phyloP scores from a whole-genome alignment of 345 rosid genomes.

The Rhodomyrtus tomentosa region DNA sequence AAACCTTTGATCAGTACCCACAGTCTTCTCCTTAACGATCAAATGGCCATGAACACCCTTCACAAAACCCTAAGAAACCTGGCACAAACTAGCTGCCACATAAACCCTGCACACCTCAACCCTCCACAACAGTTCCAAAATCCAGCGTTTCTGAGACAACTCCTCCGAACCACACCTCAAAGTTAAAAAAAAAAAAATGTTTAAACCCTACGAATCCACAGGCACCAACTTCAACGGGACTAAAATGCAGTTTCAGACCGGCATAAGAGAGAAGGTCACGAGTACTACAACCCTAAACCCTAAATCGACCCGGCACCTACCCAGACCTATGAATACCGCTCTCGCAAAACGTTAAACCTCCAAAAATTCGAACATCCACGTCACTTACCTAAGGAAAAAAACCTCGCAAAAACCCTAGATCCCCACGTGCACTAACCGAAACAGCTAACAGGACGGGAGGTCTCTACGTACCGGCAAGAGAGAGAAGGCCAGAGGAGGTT shows the following conservation, averaged over 20 bases:
- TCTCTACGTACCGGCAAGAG: slow-evolving; percentile 68
- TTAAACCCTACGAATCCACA: neutral
- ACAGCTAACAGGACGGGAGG: neutral
- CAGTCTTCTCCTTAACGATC: neutral
- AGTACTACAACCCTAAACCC: neutral
- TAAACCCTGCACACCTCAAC: neutral
- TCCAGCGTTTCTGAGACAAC: neutral
- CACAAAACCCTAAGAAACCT: neutral
- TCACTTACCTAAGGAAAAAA: neutral
- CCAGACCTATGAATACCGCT: neutral
- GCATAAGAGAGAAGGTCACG: neutral
- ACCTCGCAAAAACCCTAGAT: neutral
- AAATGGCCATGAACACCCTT: neutral
- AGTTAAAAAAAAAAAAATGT: no score
- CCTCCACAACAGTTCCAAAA: neutral
- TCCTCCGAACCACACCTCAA: neutral
- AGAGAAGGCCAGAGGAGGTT: slow-evolving; percentile 99
- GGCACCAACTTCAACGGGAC: neutral
- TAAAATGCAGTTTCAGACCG: neutral
- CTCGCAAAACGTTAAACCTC: neutral
- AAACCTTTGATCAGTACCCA: neutral
- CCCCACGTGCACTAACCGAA: neutral
- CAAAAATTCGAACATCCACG: neutral
- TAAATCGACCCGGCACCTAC: neutral
- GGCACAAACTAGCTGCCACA: neutral